Evolutionary conservation across 768 basidiomycete species (phyloP), one percentile per base, ranked within the genome.

Genomic region (Ramaria rubella): DNA sequence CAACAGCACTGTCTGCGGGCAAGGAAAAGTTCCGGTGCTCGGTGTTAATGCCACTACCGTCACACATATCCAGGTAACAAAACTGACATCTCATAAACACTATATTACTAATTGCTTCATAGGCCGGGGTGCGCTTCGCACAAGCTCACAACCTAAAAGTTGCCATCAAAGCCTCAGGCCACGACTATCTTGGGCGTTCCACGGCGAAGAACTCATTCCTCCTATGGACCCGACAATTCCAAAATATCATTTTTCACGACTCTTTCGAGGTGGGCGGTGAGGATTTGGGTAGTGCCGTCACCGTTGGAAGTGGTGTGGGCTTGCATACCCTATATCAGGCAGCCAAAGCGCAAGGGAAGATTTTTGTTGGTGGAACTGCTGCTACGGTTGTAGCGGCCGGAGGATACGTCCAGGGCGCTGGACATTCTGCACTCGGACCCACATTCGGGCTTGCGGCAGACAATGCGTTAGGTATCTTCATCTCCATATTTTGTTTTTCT

Each of bases 151-250:
- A 69, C 36, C 63, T 73, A 21, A 69, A 70, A 5, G 52, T 72
- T 15, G 65, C 57, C 5, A 61, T 73, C 58, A 72, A 71, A 55
- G 61, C 66, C 12, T 63, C 60, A 7, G 72, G 75, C 0, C 75
- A 77, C 52, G 77, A 77, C 54, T 73, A 67, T 59, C 69, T 78
- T 8, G 76, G 77, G 1, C 67, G 77, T 9, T 77, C 77, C 23
- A 72, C 75, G 2, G 75, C 70, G 19, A 70, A 68, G 0, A 67
- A 70, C 14, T 69, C 69, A 2, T 68, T 79, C 31, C 61, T 77
- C 52, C 62, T 77, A 43, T 77, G 72, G 69, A 76, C 73, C 0
- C 72, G 72, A 26, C 61, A 71, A 49, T 55, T 76, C 42, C 66
- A 72, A 57, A 62, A 73, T 48, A 68, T 70, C 6, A 59, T 65